Conservation (phyloP, 179 eudicot genomes). For the Drosera spatulata region DNA sequence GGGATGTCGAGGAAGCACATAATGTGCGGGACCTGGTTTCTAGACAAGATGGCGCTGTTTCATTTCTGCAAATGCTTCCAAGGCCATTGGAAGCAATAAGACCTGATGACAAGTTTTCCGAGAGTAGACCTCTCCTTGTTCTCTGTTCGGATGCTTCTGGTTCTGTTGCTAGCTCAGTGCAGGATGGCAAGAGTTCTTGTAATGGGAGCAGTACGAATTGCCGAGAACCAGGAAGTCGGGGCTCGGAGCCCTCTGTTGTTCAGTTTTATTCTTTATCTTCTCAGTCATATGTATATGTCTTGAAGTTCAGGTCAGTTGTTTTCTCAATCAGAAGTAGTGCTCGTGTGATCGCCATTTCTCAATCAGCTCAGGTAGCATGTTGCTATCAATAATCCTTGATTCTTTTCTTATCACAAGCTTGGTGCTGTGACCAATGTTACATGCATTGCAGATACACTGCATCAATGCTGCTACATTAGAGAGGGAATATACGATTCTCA, state of each 20-base stretch:
- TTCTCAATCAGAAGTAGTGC: slow-evolving; percentile 74
- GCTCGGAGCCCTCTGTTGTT: slow-evolving; percentile 42
- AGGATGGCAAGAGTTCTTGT: slow-evolving; percentile 21
- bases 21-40: slow-evolving; percentile 58
- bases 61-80: slow-evolving; percentile 70
- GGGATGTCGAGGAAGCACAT: slow-evolving; percentile 86
- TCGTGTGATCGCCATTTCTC: slow-evolving; percentile 65
- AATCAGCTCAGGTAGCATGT: slow-evolving; percentile 56
- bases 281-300: slow-evolving; percentile 47
- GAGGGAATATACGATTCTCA: slow-evolving; percentile 65
- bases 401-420: no score
- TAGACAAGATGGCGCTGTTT: slow-evolving; percentile 65
- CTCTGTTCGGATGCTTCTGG: slow-evolving; percentile 60
- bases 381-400: no score
- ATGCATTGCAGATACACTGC: slow-evolving; percentile 57
- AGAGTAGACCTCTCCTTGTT: slow-evolving; percentile 56
- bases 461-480: slow-evolving; percentile 73
- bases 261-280: slow-evolving; percentile 64
- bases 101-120: slow-evolving; percentile 42
- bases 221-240: slow-evolving; percentile 27
- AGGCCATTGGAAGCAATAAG: slow-evolving; percentile 37
- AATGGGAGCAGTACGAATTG: slow-evolving; percentile 30
- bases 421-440: background rate
- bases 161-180: slow-evolving; percentile 27
- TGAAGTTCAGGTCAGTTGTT: slow-evolving; percentile 65